Base-by-base conservation (phyloP, 2,329 filamentous ascomycete species). In the Scytalidium lignicola region DNA sequence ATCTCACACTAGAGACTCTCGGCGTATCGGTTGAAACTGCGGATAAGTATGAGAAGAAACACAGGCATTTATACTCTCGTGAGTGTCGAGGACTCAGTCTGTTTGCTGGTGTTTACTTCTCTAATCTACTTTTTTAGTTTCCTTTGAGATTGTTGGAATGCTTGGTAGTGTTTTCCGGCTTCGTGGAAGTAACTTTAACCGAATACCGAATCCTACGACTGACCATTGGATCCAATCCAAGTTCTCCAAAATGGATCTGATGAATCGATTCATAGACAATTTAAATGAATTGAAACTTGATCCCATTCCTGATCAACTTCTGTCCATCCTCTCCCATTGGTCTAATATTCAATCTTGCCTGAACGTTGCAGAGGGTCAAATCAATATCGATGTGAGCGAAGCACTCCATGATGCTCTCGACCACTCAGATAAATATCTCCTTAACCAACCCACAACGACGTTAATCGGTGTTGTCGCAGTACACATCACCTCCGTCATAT, bases 81-180 rank as follows among this genome's bases (percentile, higher is more conserved):
- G 49, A 22, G 46, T 26, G 15, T 3, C 22, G 10, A 12, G 5
- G 10, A 18, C 20, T 20, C 4, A 2, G 21, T 9, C n/a, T 10
- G 3, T 32, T 41, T 17, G 23, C 49, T 8, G 32, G 10, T 5
- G 10, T 5, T 3, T n/a, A n/a, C 8, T 21, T 15, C 6, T n/a
- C 44, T 57, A 41, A 52, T 17, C 17, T n/a, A n/a, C n/a, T 26
- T 46, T 19, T 6, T 18, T 51, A 79, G 78, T 82, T 1, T 71
- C 75, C 0, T 82, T 82, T 45, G 79, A 82, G 56, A 69, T 82
- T 0, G 60, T 80, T 2, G 79, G 77, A n/a, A 82, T 82, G 78
- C 62, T 82, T 1, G 70, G 72, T 41, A 69, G 70, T 21, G 71
- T 70, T 0, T 66, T 80, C 19, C 74, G 79, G 46, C 73, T 79